Base-by-base conservation (phyloP, 306 rosid species). In the Comarum palustre region DNA sequence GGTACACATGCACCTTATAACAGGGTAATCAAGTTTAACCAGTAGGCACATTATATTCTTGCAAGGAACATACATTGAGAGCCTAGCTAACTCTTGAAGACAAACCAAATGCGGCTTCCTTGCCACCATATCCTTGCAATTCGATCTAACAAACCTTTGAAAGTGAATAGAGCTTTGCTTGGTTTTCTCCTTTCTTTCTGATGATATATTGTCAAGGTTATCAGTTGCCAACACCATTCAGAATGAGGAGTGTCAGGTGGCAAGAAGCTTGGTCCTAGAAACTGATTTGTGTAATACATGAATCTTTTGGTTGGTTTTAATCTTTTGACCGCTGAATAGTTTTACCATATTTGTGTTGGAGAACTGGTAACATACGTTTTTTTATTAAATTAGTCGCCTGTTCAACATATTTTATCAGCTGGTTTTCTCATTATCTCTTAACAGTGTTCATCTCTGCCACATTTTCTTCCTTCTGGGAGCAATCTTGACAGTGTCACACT, bases 241-340 rank as follows among this genome's bases (percentile, higher is more conserved):
- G 36, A 54, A 42, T 42, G 41, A 8, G 31, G 55, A 43, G 39
- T 43, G 71, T 19, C 71, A 68, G 25, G 27, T 27, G 45, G 15
- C 29, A 27, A 68, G 59, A 46, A 68, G 17, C 38, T 25, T 29
- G 29, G 72, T 19, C 43, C 7, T 67, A 22, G 39, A 45, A 46
- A 24, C 46, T 45, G 38, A 32, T 16, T 67, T 68, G 42, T 32
- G 58, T 8, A 45, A 25, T 68, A 68, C 24, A 43, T 67, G 39
- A 50, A 67, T 68, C 73, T 68, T 46, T 45, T 68, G 72, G 57
- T 16, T 68, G 58, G n/a, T 46, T 24, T 42, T 24, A 41, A 45
- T 24, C 2, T 8, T 48, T 38, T 65, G 50, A n/a, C 50, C 8
- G 3, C 32, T 55, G 32, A 24, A 54, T 54, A 9, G 68, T 36